Base-by-base conservation (phyloP, 352 stramenopile genomes). In the Phytophthora agathidicida region DNA sequence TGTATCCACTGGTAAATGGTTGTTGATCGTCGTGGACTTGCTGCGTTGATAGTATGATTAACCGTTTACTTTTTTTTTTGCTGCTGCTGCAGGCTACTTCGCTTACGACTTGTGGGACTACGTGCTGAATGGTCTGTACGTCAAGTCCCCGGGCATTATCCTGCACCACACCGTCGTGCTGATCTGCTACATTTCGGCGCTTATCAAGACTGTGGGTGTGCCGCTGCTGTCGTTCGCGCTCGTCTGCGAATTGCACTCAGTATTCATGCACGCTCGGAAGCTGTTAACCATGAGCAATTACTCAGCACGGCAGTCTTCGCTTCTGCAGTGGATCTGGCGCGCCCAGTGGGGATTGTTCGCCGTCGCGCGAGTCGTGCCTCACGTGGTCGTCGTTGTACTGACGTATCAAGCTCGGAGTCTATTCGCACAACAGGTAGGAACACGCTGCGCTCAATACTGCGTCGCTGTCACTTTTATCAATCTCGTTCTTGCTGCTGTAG, bases 31-130 rank as follows among this genome's bases (percentile, higher is more conserved):
- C n/a, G n/a, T 13, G 30, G 14, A 13, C 9, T 33, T 39, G 20
- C 13, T n/a, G 17, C 7, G 17, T 19, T 52, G 5, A 6, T 32
- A 38, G n/a, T 8, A 35, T 46, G 2, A 10, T 14, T 42, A 33
- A 46, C 33, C 28, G 6, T 63, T 19, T 26, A 28, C 6, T 23
- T 50, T 16, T 8, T 30, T 24, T 22, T 3, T 58, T n/a, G 11
- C 37, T 67, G 14, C 42, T 71, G 56, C 17, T 32, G 19, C 24
- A 75, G 66, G 83, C 13, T 93, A 93, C 57, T 93, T 93, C 61
- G 80, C 76, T n/a, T 91, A 93, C 47, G 83, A 93, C 42, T 75
- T 91, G 43, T 88, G 79, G 77, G 83, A 93, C 58, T 93, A 83
- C 32, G 59, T 89, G 64, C 67, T 91, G 22, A 78, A 93, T 33